Evolutionary conservation across 2,329 filamentous ascomycete genomes (phyloP).

Genomic region (Chrysoporthe cubensis): DNA sequence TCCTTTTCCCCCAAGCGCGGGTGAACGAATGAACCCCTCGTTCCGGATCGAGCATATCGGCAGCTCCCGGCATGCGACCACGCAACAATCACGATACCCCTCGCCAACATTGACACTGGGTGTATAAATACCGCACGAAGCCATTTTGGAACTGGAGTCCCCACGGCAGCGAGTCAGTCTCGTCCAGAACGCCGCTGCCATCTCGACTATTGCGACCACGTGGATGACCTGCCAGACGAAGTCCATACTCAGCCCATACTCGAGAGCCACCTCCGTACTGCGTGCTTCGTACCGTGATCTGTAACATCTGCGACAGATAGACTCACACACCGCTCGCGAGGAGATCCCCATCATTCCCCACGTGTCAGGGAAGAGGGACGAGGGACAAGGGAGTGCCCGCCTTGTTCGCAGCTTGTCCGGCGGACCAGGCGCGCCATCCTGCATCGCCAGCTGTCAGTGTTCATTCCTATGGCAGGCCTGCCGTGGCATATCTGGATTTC

Average conservation of each 20-base stretch:
- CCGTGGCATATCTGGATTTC: neutral
- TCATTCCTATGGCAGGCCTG: neutral
- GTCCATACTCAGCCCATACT: neutral
- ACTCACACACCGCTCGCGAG: constrained; percentile 17
- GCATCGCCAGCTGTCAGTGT: constrained; percentile 11
- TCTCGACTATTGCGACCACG: neutral
- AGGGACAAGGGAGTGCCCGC: neutral
- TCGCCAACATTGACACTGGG: neutral
- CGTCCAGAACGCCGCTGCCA: neutral
- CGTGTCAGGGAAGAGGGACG: constrained; percentile 9
- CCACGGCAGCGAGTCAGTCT: neutral
- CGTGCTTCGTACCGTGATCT: constrained; percentile 1
- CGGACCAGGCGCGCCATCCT: neutral
- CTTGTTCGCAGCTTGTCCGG: neutral
- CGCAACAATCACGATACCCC: constrained; percentile 19
- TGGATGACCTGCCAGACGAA: constrained; percentile 6
- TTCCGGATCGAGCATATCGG: neutral
- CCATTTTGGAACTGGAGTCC: neutral
- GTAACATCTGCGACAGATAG: constrained; percentile 5
- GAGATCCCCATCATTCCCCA: constrained; percentile 6
- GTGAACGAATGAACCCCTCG: neutral
- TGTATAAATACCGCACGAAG: constrained; percentile 9
- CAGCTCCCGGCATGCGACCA: constrained; percentile 14
- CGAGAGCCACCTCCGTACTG: no score
- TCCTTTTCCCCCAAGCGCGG: neutral